Percentiles rank a stretch among this genome's conserved stretches.
Conservation (phyloP, 192 early-diverging fungal genomes). For the Umbelopsis sp. region DNA sequence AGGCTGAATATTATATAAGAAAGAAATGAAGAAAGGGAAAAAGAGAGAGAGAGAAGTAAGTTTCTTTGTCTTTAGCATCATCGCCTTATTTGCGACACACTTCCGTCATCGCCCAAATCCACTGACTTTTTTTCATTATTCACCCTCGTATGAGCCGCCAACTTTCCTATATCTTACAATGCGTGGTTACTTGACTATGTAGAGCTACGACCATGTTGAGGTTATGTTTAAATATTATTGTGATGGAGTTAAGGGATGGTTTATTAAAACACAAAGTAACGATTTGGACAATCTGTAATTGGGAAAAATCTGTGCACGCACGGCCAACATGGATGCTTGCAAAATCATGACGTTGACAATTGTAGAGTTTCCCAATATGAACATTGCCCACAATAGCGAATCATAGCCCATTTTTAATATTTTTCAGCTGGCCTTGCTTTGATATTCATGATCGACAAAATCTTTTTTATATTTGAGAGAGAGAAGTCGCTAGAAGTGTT, state of each 20-base stretch:
- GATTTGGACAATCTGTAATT: background rate
- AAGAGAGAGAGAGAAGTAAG: constrained; percentile 2
- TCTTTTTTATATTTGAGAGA: too few relatives aligned
- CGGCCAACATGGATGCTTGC: background rate
- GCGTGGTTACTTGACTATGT: background rate
- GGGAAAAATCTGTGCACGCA: background rate
- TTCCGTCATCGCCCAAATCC: constrained; percentile 13
- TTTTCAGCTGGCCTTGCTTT: background rate
- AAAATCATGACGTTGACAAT: background rate
- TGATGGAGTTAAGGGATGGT: background rate
- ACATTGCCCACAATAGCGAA: too few relatives aligned
- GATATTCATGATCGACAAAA: background rate
- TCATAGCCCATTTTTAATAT: too few relatives aligned
- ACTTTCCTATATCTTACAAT: background rate
- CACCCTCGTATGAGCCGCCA: background rate
- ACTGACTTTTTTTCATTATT: constrained; percentile 2
- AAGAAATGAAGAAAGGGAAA: background rate
- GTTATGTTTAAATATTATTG: too few relatives aligned
- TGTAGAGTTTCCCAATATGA: background rate
- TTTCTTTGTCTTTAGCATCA: background rate
- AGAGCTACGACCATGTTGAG: too few relatives aligned
- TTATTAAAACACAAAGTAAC: background rate
- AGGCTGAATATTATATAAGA: background rate
- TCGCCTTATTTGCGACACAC: constrained; percentile 17
- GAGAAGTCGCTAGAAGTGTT: too few relatives aligned